Percentiles rank a stretch among this genome's conserved stretches.
Conservation (phyloP, 768 basidiomycete genomes). For the Phanerochaete sordida region DNA sequence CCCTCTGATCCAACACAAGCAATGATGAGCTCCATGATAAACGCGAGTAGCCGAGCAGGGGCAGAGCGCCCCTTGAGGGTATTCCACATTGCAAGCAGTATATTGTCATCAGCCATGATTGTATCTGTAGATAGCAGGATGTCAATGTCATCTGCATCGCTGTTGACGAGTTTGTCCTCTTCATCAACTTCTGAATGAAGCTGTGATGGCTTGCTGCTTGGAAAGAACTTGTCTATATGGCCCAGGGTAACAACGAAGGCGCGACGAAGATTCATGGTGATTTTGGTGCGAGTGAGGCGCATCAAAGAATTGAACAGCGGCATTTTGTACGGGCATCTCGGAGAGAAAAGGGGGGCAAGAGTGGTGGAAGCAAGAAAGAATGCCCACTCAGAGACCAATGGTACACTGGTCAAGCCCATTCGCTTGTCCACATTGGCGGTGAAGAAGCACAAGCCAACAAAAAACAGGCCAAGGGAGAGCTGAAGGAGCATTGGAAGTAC, state of each 20-base stretch:
- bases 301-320: background rate
- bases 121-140: background rate
- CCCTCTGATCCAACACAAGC: background rate
- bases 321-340: slow-evolving; percentile 8
- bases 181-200: background rate
- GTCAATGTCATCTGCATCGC: background rate
- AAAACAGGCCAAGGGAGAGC: background rate
- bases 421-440: background rate
- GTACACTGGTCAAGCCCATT: background rate
- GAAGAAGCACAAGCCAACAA: slow-evolving; percentile 1
- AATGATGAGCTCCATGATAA: background rate
- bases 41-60: background rate
- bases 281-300: no score
- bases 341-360: background rate
- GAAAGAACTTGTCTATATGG: no score
- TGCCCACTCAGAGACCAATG: background rate
- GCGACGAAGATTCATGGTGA: no score
- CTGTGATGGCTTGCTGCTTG: no score
- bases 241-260: no score
- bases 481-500: background rate
- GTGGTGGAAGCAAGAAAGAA: background rate
- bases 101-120: background rate
- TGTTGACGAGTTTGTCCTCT: background rate
- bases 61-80: background rate
- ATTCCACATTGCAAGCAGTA: background rate